Percentiles rank a stretch among this genome's conserved stretches.
Conservation (phyloP, 2,329 filamentous ascomycete species). For the Hypoxylon sp. region DNA sequence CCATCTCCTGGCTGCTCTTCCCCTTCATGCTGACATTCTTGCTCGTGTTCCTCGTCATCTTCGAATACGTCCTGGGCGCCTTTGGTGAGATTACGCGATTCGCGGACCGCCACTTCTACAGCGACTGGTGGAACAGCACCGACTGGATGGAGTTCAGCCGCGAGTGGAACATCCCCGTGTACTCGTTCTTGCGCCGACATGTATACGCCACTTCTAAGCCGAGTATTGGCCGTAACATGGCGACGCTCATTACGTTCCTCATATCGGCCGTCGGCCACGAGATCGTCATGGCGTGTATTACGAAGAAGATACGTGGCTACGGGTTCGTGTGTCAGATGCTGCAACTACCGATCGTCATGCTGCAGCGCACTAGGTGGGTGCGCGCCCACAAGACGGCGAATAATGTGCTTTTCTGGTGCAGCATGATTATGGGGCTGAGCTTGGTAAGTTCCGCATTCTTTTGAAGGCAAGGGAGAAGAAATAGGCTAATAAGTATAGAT, state of each 20-base stretch:
- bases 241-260: constrained; percentile 92
- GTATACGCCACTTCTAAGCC: constrained; percentile 88
- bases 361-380: constrained; percentile 86
- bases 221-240: constrained; percentile 80
- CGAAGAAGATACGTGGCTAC: constrained; percentile 94
- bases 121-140: constrained; percentile 81
- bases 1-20: constrained; percentile 91
- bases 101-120: constrained; percentile 94
- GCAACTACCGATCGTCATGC: constrained; percentile 93
- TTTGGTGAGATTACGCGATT: constrained; percentile 96
- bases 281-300: constrained; percentile 97
- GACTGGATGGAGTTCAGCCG: constrained; percentile 97
- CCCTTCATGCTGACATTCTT: constrained; percentile 98
- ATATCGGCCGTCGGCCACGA: constrained; percentile 93
- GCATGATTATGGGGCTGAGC: constrained; percentile 88
- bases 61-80: constrained; percentile 94
- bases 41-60: constrained; percentile 97
- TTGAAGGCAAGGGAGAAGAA: not conserved
- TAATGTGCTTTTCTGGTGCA: constrained; percentile 91
- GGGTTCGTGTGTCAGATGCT: constrained; percentile 96
- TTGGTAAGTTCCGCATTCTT: constrained; percentile 69
- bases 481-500: constrained; percentile 59
- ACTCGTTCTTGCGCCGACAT: constrained; percentile 93
- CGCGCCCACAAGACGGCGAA: constrained; percentile 83
- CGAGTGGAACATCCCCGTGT: constrained; percentile 98